Percentiles rank a stretch among this genome's conserved stretches.
Evolutionary conservation across 1,139 yeast species (phyloP).

Genomic region (Scheffersomyces stambukii): DNA sequence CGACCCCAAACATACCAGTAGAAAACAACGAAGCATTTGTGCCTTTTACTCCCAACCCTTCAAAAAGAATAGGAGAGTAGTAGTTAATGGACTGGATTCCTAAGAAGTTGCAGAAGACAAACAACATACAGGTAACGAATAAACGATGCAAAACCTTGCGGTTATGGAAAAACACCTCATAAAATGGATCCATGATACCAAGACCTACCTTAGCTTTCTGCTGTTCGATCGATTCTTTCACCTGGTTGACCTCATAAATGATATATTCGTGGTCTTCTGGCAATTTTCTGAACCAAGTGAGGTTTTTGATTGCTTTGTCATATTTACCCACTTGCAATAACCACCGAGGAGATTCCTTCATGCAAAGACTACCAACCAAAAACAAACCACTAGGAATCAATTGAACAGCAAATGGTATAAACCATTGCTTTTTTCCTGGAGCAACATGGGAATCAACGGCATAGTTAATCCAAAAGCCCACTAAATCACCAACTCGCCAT

Average conservation of each 20-base stretch:
- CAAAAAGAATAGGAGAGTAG: conserved; percentile 41
- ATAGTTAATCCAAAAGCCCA: conserved; percentile 42
- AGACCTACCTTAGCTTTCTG: conserved; percentile 32
- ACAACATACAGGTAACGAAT: conserved; percentile 29
- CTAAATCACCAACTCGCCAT: conserved; percentile 41
- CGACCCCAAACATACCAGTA: conserved; percentile 43
- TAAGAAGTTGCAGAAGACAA: conserved; percentile 40
- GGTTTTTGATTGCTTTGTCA: conserved; percentile 32
- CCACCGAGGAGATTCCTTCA: conserved; percentile 42
- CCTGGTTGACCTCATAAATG: conserved; percentile 30
- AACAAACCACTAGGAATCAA: conserved; percentile 40
- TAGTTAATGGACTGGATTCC: conserved; percentile 46
- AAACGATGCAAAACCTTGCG: conserved; percentile 27
- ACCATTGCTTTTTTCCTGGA: conserved; percentile 33
- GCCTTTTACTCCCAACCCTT: conserved; percentile 36
- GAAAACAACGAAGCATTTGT: conserved; percentile 37
- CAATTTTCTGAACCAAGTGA: conserved; percentile 35
- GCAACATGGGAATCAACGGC: conserved; percentile 32
- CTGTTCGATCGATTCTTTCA: conserved; percentile 21
- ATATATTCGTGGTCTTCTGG: conserved; percentile 36
- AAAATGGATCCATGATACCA: conserved; percentile 36
- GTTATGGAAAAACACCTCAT: conserved; percentile 29
- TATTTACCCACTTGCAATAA: conserved; percentile 30
- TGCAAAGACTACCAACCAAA: conserved; percentile 29
- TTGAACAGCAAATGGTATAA: conserved; percentile 42